Evolutionary conservation across 352 stramenopile species (phyloP).

Genomic region (Pelagophyceae sp.): DNA sequence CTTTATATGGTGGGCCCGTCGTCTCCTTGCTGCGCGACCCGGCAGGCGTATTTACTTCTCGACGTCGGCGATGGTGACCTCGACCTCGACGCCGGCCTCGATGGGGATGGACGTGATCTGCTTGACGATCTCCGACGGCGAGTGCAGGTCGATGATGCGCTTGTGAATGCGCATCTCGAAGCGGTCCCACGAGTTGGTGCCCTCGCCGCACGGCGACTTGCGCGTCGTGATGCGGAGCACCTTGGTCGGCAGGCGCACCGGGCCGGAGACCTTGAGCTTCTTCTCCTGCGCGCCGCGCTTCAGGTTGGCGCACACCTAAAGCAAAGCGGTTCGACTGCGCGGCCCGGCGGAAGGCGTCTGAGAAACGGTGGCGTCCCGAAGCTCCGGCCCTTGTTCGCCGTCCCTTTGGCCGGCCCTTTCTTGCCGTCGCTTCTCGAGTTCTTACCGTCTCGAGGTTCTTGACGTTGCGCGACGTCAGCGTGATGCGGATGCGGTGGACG

Average conservation of each 20-base stretch:
- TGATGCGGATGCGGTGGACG: conserved; percentile 93
- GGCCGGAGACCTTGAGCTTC: conserved; percentile 94
- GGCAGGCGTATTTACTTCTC: conserved; percentile 13
- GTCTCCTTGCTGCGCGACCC: no score
- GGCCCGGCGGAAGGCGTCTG: conserved; percentile 26
- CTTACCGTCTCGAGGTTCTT: conserved; percentile 94
- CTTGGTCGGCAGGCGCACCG: conserved; percentile 97
- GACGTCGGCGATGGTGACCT: conserved; percentile 90
- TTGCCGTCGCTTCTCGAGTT: no score
- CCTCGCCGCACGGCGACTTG: conserved; percentile 93
- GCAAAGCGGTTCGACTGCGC: no score
- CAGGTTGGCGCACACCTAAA: conserved; percentile 86
- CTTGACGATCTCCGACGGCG: conserved; percentile 96
- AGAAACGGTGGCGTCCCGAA: conserved; percentile 6
- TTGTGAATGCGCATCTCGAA: conserved; percentile 98
- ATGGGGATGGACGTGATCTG: conserved; percentile 99
- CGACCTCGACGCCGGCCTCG: conserved; percentile 95
- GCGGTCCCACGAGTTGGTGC: conserved; percentile 99
- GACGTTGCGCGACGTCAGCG: conserved; percentile 95
- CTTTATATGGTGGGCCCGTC: no score
- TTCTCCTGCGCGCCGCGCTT: conserved; percentile 95
- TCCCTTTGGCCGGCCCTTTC: conserved; percentile 1
- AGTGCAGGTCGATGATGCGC: conserved; percentile 97
- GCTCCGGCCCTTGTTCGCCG: conserved; percentile 6
- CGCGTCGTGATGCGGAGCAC: conserved; percentile 94